These are phyloP conservation scores for Malus orientalis DNA, from an alignment of 306 rosid genomes.

Conservation along the genomic window DNA sequence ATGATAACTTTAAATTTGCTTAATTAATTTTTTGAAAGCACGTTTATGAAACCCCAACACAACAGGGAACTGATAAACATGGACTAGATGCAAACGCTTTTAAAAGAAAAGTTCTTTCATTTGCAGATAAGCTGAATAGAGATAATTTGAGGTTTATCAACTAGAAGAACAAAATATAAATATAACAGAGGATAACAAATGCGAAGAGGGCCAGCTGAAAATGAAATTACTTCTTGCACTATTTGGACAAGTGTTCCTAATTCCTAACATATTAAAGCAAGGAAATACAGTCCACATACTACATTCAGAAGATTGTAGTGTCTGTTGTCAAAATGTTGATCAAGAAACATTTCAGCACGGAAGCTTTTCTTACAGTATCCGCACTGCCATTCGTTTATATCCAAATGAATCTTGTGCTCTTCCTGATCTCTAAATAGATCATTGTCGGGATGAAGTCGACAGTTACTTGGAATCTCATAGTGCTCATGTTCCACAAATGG, in stretches of 20 bases:
- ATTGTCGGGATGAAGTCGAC: constrained; percentile 72
- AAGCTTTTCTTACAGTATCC: constrained; percentile 95
- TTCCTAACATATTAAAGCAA: constrained; percentile 22
- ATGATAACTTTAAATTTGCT: not conserved
- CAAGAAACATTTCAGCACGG: constrained; percentile 79
- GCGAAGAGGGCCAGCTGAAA: not conserved
- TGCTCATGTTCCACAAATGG: constrained; percentile 71
- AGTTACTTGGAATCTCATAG: constrained; percentile 53
- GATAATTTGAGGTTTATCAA: not conserved
- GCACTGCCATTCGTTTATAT: constrained; percentile 79
- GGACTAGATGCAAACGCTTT: not conserved
- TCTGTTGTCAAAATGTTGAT: constrained; percentile 87
- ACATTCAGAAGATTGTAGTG: constrained; percentile 80
- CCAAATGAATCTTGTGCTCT: constrained; percentile 66
- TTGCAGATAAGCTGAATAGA: not conserved
- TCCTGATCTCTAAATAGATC: constrained; percentile 91
- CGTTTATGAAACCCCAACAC: not conserved
- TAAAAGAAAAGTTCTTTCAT: not conserved
- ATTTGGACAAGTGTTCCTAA: constrained; percentile 16
- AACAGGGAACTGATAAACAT: not conserved
- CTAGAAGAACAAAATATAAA: not conserved
- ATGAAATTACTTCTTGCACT: constrained; percentile 5
- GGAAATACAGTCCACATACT: constrained; percentile 45
- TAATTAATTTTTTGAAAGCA: not conserved
- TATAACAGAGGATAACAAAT: not conserved